These are phyloP conservation scores for Fusarium kyushuense DNA, from an alignment of 2,329 filamentous ascomycete species.

Conservation along the genomic window DNA sequence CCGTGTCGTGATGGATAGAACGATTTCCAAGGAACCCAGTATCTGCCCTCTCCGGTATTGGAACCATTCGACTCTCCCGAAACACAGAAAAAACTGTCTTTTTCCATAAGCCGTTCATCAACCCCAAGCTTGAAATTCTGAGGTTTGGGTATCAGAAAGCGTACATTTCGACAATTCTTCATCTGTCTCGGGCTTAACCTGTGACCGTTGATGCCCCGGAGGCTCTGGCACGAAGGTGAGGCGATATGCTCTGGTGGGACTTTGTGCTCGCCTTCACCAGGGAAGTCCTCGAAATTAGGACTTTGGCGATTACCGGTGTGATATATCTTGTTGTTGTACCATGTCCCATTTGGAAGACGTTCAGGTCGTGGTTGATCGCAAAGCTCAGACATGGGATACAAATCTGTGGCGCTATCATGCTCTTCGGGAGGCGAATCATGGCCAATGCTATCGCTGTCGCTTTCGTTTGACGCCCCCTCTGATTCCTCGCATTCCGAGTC, in stretches of 20 bases:
- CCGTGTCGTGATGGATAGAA: background rate
- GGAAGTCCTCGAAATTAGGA: background rate
- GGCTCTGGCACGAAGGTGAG: conserved; percentile 2
- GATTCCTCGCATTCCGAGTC: background rate
- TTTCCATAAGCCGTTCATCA: background rate
- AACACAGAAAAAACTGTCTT: background rate
- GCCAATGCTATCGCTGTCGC: background rate
- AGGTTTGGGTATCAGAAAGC: background rate
- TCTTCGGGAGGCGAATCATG: too few species aligned
- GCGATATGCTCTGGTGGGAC: background rate
- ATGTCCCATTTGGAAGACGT: conserved; percentile 10
- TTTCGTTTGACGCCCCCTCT: fast-evolving
- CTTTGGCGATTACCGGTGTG: background rate
- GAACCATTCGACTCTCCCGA: conserved; percentile 8
- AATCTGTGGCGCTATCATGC: fast-evolving
- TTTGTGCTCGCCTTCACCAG: fast-evolving
- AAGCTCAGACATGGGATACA: background rate
- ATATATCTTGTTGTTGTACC: background rate
- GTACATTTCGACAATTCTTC: conserved; percentile 13
- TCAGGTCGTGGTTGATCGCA: background rate
- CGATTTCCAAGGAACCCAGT: background rate
- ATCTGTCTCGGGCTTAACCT: background rate
- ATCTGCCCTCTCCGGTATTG: fast-evolving
- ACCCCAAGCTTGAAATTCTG: fast-evolving
- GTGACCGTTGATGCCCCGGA: conserved; percentile 8